Evolutionary conservation across 306 rosid genomes (phyloP).

Genomic region (Canavalia gladiata): DNA sequence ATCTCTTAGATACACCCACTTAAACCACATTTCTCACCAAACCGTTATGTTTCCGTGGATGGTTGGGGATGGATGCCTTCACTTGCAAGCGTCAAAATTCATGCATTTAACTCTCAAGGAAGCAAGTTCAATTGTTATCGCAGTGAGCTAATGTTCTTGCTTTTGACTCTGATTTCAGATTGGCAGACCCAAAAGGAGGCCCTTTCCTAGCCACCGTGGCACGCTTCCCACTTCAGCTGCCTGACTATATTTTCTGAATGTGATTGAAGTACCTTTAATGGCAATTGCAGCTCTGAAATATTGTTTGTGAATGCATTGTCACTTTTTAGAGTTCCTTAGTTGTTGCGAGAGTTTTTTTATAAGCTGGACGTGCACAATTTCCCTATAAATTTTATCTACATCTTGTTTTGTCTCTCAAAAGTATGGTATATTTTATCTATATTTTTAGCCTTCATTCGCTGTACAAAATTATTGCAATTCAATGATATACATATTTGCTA

Average conservation of each 20-base stretch:
- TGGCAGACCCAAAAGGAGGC: constrained; percentile 60
- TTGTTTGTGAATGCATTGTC: constrained; percentile 20
- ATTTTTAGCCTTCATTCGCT: neutral
- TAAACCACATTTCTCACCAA: constrained; percentile 16
- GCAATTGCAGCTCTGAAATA: constrained; percentile 34
- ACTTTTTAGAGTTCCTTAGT: constrained; percentile 16
- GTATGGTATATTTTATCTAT: neutral
- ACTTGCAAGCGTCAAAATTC: constrained; percentile 18
- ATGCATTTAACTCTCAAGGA: constrained; percentile 13
- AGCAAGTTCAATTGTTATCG: constrained; percentile 21
- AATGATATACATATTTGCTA: constrained; percentile 1
- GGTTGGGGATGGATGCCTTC: constrained; percentile 4
- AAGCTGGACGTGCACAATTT: constrained; percentile 15
- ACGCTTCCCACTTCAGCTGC: constrained; percentile 72
- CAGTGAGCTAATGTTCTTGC: neutral
- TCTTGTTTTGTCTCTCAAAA: too few relatives aligned
- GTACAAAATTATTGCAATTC: constrained; percentile 1
- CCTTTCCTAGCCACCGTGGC: constrained; percentile 77
- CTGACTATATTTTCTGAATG: constrained; percentile 81
- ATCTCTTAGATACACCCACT: neutral
- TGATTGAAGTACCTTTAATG: constrained; percentile 11
- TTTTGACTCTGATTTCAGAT: constrained; percentile 54
- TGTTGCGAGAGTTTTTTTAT: constrained; percentile 31
- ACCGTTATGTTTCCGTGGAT: constrained; percentile 26
- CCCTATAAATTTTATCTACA: neutral